A percentile compares a stretch with the other conserved stretches of the same genome.
Conservation (phyloP, 176 grass and related monocot genomes). For the Triticum dicoccoides region DNA sequence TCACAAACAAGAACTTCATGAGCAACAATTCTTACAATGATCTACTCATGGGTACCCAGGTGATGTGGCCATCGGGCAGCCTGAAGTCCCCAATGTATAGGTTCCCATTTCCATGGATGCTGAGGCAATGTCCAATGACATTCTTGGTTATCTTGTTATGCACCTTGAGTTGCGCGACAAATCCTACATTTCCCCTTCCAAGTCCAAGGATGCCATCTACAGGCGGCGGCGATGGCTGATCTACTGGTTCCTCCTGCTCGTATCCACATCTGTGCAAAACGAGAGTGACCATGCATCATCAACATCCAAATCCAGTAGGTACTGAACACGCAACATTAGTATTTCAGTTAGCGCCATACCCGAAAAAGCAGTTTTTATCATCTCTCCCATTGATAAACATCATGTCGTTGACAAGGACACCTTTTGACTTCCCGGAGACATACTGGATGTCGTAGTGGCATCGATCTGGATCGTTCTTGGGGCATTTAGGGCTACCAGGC, state of each 20-base stretch:
- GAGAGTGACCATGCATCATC: conserved; percentile 5
- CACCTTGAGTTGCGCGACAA: conserved; percentile 72
- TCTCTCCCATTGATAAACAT: too few species aligned
- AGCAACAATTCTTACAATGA: too few species aligned
- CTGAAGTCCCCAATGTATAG: conserved; percentile 86
- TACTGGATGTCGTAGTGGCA: too few species aligned
- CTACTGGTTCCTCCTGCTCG: conserved; percentile 58
- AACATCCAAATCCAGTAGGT: neutral
- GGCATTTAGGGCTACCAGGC: conserved; percentile 27
- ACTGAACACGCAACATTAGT: too few species aligned
- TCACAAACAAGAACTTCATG: too few species aligned
- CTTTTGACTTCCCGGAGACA: too few species aligned
- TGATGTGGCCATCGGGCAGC: conserved; percentile 40
- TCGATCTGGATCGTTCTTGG: neutral
- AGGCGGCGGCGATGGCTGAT: neutral
- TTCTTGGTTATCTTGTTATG: conserved; percentile 65
- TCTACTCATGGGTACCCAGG: conserved; percentile 54
- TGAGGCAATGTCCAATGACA: conserved; percentile 79
- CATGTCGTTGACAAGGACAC: too few species aligned
- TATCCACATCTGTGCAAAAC: conserved; percentile 65
- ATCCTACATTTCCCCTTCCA: conserved; percentile 55
- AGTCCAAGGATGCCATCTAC: conserved; percentile 82
- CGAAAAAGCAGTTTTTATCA: too few species aligned
- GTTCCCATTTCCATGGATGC: conserved; percentile 56
- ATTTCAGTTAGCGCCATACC: too few species aligned